Evolutionary conservation across 495 filamentous ascomycete species (phyloP).

Genomic region (Xylaria telfairii): DNA sequence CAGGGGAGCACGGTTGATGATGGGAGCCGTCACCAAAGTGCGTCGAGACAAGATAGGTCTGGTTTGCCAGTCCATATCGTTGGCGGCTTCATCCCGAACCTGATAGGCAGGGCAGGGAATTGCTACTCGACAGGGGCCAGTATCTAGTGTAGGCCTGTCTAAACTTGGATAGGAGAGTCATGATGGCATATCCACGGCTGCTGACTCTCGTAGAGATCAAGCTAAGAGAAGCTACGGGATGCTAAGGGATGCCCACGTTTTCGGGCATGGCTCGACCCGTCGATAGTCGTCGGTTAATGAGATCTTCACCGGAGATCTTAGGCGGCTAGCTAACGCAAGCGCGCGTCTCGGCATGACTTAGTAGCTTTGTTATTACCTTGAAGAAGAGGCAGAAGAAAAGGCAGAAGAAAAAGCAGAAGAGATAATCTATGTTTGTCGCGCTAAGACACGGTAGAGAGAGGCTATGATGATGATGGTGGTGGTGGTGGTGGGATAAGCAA

Average conservation of each 20-base stretch:
- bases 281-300: neutral
- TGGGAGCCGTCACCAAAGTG: neutral
- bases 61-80: neutral
- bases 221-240: no score
- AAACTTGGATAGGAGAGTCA: neutral
- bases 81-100: conserved; percentile 2
- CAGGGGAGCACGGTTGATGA: neutral
- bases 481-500: conserved; percentile 13
- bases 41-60: neutral
- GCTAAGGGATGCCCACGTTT: neutral
- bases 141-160: conserved; percentile 12
- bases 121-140: conserved; percentile 4
- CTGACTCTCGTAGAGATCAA: neutral
- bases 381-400: neutral
- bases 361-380: neutral
- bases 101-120: conserved; percentile 12
- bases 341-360: neutral
- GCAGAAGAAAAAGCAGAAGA: neutral
- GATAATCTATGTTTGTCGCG: conserved; percentile 9
- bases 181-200: conserved; percentile 9
- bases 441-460: conserved; percentile 8
- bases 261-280: neutral
- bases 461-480: conserved; percentile 19
- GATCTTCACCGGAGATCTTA: conserved; percentile 6
- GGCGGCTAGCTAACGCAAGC: neutral